These are phyloP conservation scores for Asterochloris sp. DNA, from an alignment of 139 green algal species.

Conservation along the genomic window DNA sequence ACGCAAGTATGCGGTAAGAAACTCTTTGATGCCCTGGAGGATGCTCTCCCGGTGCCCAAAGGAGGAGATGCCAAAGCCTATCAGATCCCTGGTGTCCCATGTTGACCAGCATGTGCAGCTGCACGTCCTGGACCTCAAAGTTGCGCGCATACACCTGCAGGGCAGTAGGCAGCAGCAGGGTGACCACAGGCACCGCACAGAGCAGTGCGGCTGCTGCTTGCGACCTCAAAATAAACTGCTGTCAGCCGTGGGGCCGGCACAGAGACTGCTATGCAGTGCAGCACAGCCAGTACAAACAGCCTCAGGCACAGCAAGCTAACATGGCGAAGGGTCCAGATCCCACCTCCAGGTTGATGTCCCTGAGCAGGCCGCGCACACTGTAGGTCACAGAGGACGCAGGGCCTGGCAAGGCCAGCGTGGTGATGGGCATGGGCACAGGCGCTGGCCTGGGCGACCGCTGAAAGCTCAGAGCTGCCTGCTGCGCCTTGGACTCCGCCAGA, in stretches of 20 bases:
- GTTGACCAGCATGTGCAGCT: conserved; percentile 14
- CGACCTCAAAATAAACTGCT: too few species aligned
- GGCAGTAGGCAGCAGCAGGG: neutral
- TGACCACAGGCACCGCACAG: too few species aligned
- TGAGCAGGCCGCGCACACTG: neutral
- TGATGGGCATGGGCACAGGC: neutral
- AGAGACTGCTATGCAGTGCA: too few species aligned
- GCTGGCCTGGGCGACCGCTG: neutral
- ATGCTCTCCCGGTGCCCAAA: conserved; percentile 12
- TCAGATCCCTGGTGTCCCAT: conserved; percentile 1
- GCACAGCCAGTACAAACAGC: too few species aligned
- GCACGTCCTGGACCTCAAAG: conserved; percentile 13
- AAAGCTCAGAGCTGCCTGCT: neutral
- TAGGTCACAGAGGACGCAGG: neutral
- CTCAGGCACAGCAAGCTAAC: too few species aligned
- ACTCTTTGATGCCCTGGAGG: conserved; percentile 10
- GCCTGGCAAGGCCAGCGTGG: neutral
- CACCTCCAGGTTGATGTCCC: too few species aligned
- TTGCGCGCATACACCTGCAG: conserved; percentile 12
- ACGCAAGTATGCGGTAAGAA: conserved; percentile 6
- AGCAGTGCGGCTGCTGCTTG: too few species aligned
- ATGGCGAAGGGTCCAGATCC: too few species aligned
- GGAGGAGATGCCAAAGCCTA: conserved; percentile 1
- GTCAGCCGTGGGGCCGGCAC: too few species aligned
- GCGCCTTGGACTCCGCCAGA: neutral